Evolutionary conservation across 495 filamentous ascomycete genomes (phyloP), one percentile per base, ranked within the genome.

Genomic region (Umbilicaria muhlenbergii): DNA sequence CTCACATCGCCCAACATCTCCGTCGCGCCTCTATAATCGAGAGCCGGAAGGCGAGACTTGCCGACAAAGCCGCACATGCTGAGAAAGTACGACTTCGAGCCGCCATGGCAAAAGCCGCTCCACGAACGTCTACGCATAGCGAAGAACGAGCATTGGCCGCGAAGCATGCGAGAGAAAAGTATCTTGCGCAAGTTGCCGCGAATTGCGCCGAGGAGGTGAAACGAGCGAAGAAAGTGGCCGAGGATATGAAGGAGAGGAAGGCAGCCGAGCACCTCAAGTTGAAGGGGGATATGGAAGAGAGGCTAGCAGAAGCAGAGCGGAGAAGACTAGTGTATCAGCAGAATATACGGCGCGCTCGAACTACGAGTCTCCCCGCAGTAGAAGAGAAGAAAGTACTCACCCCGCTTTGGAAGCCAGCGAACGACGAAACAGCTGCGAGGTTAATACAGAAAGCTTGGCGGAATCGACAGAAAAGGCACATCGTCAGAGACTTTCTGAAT

Each of bases 1-100:
- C 83, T 52, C 74, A 89, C 60, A 68, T 94, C 43, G 87, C 85
- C 31, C 86, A 93, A 55, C 85, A 95, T 54, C 73, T 95, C 33
- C 86, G 88, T 28, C 83, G 88, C 38, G 80, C 83, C 7, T 89
- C 86, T 18, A 93, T 98, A 42, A 71, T 96, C 44, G 89, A 98
- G 59, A 83, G 74, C 53, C 83, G 91, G 34, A 95, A 94, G 59
- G 91, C 87, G 6, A 78, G 88, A 38, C 73, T 96, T 19, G 91
- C 92, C 42, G 91, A 94, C 58, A 76, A 89, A 36, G 92, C 89
- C 11, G 84, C 86, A 36, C 86, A 98, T 64, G 91, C 87, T 38
- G 91, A 98, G 59, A 88, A 94, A 65, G 91, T 98, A n/a, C 83
- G 91, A 44, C 65, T 91, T 42, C 81, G 82, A 43, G 91, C 84